Conservation (phyloP, 371 early-diverging fungal genomes). For the Coemansia sp. region DNA sequence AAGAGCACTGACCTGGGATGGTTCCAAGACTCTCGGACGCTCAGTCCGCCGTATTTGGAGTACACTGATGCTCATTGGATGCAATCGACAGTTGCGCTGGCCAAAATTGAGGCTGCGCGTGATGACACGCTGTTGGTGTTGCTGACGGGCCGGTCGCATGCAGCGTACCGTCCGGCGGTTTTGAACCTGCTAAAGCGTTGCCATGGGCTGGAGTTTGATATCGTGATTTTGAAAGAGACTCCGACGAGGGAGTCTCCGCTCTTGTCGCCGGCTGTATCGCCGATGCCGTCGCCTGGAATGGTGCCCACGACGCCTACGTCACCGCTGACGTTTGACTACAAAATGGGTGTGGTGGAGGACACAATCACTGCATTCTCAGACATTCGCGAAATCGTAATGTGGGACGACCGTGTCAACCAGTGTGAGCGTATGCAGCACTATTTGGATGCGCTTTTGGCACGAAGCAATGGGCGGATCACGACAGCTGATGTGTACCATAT, state of each 20-base stretch:
- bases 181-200: conserved; percentile 49
- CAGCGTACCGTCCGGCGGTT: conserved; percentile 56
- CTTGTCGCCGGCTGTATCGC: conserved; percentile 12
- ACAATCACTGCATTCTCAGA: conserved; percentile 54
- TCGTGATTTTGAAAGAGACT: conserved; percentile 56
- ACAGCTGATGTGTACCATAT: conserved; percentile 52
- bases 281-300: conserved; percentile 10
- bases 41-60: conserved; percentile 58
- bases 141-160: conserved; percentile 61
- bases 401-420: conserved; percentile 63
- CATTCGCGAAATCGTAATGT: conserved; percentile 55
- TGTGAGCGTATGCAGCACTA: conserved; percentile 55
- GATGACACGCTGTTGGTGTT: conserved; percentile 56
- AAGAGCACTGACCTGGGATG: conserved; percentile 68
- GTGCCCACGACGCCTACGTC: conserved; percentile 37
- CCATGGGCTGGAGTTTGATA: conserved; percentile 56
- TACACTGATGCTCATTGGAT: conserved; percentile 40
- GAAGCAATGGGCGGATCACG: conserved; percentile 28
- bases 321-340: conserved; percentile 61
- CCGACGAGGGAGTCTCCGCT: conserved; percentile 53
- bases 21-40: conserved; percentile 73
- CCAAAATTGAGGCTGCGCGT: conserved; percentile 45
- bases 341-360: conserved; percentile 58
- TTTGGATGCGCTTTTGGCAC: conserved; percentile 33
- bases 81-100: conserved; percentile 17